Evolutionary conservation across 805 yeast genomes (phyloP), one percentile per base, ranked within the genome.

Genomic region (Metschnikowia dekortorum): DNA sequence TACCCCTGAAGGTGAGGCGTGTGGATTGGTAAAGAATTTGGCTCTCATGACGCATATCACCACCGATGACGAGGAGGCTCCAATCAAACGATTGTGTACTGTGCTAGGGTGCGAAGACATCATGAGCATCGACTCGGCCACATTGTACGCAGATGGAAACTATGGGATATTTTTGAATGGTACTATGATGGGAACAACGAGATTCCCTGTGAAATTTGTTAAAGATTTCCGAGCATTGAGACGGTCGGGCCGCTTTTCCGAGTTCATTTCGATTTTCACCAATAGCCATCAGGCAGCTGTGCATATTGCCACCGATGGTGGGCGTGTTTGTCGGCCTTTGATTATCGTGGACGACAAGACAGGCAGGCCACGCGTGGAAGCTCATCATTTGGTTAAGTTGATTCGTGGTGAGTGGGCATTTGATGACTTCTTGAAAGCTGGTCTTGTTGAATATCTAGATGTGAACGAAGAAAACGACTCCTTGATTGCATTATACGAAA

Each of bases 1-100:
- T 79, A 94, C 99, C 0, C 99, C 99, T 1, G 99, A 94, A 79
- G 99, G 99, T 78, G 99, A 94, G 71, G 99, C 99, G 0, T 94
- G 99, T 82, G 99, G 99, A 64, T 79, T 94, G 68, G 99, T 94
- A 35, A 94, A 94, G 71, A 94, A 94, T 65, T 75, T 94, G 67
- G 99, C 99, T 1, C 77, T 94, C 43, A 94, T 94, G 99, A 94
- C 99, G 9, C 99, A 94, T 69, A 94, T 94, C 62, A 94, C 99
- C 4, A 92, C 99, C 1, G 99, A 94, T 69, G 97, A 89, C 61
- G 99, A 94, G 67, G 97, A 92, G 62, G 87, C 78, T 8, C 98
- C 99, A 14, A 82, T 94, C 37, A 80, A 78, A 54, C 80, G 80
- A 49, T 73, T 91, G 33, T 89, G 97, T 62, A 87, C 75, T 58